Evolutionary conservation across 1,139 yeast genomes (phyloP).

Genomic region (Yamadazyma diospyri): DNA sequence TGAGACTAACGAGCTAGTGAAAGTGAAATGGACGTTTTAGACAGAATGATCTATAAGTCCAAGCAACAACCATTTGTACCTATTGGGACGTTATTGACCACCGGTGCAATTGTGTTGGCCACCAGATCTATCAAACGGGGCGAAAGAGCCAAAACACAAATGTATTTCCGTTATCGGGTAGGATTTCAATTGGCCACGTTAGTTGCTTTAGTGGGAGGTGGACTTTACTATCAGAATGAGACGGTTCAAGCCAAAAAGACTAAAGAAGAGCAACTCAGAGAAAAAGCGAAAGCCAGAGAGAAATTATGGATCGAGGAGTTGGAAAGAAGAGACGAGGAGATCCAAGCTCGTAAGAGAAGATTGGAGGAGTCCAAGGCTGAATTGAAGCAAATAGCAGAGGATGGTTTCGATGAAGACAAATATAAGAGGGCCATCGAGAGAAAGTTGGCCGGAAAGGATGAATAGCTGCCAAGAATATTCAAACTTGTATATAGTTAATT

Average conservation of each 20-base stretch:
- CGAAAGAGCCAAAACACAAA: constrained; percentile 71
- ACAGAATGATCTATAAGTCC: constrained; percentile 37
- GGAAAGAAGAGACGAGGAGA: constrained; percentile 73
- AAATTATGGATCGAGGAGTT: constrained; percentile 87
- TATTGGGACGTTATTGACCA: constrained; percentile 71
- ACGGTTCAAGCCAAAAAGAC: constrained; percentile 40
- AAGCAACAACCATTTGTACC: constrained; percentile 83
- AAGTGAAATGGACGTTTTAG: constrained; percentile 30
- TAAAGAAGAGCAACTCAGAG: constrained; percentile 59
- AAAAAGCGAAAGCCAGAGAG: constrained; percentile 82
- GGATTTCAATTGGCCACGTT: constrained; percentile 81
- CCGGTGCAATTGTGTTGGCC: constrained; percentile 77
- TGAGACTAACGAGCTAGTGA: too few relatives aligned
- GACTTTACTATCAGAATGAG: constrained; percentile 55
- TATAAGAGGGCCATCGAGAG: constrained; percentile 11
- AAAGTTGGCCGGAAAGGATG: constrained; percentile 5
- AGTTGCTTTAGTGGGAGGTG: constrained; percentile 79
- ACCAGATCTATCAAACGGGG: constrained; percentile 74
- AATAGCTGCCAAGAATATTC: background rate
- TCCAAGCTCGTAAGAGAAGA: constrained; percentile 58
- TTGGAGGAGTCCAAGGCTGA: constrained; percentile 38
- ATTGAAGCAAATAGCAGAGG: constrained; percentile 36
- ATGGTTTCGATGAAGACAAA: constrained; percentile 33
- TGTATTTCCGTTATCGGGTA: constrained; percentile 87
- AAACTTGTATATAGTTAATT: constrained; percentile 1